Conservation (phyloP, 2,329 filamentous ascomycete genomes). For the Myriosclerotinia duriaeana region DNA sequence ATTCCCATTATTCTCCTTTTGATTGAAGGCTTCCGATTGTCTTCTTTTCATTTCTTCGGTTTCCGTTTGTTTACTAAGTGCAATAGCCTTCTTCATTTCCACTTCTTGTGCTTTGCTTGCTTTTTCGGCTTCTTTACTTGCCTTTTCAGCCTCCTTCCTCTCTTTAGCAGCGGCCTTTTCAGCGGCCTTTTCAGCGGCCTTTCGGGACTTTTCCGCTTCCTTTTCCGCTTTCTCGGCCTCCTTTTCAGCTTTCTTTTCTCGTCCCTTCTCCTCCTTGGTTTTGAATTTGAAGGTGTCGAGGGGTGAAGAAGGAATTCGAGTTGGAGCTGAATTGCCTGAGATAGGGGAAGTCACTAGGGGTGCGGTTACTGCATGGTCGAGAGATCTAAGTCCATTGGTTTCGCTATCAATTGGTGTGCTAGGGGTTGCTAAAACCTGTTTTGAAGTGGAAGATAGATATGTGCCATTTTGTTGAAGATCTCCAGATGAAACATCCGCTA, state of each 20-base stretch:
- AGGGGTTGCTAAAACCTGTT: conserved; percentile 52
- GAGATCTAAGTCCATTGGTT: conserved; percentile 54
- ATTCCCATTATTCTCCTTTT: conserved; percentile 25
- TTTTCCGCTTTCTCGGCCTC: conserved; percentile 52
- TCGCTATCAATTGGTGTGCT: conserved; percentile 47
- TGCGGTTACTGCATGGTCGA: conserved; percentile 67
- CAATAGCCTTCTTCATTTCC: conserved; percentile 16
- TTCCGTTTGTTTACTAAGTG: conserved; percentile 19
- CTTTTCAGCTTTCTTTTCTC: conserved; percentile 68
- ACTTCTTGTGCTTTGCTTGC: conserved; percentile 17
- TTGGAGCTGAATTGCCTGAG: conserved; percentile 39
- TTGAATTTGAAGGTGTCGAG: conserved; percentile 38
- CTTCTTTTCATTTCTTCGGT: conserved; percentile 3
- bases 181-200: conserved; percentile 41
- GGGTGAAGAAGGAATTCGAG: conserved; percentile 40
- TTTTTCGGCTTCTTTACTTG: conserved; percentile 17
- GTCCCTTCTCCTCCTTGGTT: conserved; percentile 61
- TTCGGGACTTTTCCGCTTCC: conserved; percentile 48
- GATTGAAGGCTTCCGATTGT: conserved; percentile 12
- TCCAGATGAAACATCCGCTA: conserved; percentile 55
- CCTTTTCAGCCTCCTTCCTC: conserved; percentile 20
- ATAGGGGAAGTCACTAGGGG: conserved; percentile 44
- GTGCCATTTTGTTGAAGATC: conserved; percentile 48
- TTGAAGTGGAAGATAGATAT: conserved; percentile 46
- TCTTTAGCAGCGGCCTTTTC: conserved; percentile 43